Percentiles rank a stretch among this genome's conserved stretches.
These are phyloP conservation scores for Plasmopara viticola DNA, from an alignment of 352 stramenopile genomes.

Conservation along the genomic window DNA sequence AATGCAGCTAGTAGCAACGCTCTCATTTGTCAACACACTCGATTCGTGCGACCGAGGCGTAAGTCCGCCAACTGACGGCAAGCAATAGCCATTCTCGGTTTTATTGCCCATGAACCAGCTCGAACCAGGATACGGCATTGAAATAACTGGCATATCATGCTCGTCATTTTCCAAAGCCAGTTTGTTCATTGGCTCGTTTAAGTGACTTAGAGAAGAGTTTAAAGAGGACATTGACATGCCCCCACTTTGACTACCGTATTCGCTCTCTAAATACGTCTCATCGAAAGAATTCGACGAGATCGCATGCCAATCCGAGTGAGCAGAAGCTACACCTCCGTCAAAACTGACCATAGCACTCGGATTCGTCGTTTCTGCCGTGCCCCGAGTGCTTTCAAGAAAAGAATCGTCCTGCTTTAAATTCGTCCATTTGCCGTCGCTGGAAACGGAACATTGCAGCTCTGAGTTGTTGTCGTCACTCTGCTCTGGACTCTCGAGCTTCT, in stretches of 20 bases:
- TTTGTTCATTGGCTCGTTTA: constrained; percentile 28
- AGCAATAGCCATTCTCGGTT: constrained; percentile 11
- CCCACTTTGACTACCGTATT: constrained; percentile 13
- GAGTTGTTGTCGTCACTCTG: constrained; percentile 12
- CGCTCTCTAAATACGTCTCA: constrained; percentile 29
- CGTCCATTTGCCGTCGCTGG: constrained; percentile 20
- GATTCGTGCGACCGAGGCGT: constrained; percentile 13
- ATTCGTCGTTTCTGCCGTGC: neutral
- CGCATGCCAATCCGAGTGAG: constrained; percentile 26
- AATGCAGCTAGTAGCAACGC: constrained; percentile 11
- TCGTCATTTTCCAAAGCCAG: constrained; percentile 19
- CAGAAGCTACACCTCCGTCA: constrained; percentile 5
- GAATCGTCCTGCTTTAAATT: constrained; percentile 21
- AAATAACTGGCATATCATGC: constrained; percentile 27
- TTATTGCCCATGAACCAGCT: constrained; percentile 28
- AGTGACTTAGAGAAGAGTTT: constrained; percentile 15
- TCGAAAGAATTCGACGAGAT: constrained; percentile 30
- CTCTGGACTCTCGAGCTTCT: constrained; percentile 17
- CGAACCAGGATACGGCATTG: constrained; percentile 27
- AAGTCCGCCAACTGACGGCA: constrained; percentile 19
- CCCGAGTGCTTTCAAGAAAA: constrained; percentile 4
- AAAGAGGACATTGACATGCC: constrained; percentile 9
- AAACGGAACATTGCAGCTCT: constrained; percentile 13
- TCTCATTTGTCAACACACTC: constrained; percentile 1
- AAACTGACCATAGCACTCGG: constrained; percentile 6